Conservation (phyloP, 257 asterid genomes). For the Lycium ferocissimum region DNA sequence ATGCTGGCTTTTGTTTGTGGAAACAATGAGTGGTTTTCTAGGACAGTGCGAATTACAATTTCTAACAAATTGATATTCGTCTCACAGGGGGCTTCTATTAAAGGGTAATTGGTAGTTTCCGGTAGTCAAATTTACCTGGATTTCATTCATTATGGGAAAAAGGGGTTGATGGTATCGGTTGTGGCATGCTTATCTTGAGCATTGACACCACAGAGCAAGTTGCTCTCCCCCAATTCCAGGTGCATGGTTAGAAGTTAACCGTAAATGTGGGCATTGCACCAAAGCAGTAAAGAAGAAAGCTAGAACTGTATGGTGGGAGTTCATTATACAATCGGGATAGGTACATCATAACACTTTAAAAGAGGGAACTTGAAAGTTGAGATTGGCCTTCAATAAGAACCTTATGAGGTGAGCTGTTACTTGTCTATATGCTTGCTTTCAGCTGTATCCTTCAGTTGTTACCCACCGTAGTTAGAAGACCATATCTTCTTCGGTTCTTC, state of each 20-base stretch:
- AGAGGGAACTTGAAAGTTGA: not conserved
- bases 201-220: not conserved
- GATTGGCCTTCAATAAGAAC: conserved; percentile 2
- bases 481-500: not conserved
- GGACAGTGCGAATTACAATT: not conserved
- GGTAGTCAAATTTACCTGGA: not conserved
- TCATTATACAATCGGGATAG: not conserved
- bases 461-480: not conserved
- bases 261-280: not conserved
- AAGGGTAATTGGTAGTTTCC: not conserved
- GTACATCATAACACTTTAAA: not conserved
- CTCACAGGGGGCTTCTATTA: not conserved
- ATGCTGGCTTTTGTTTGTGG: not conserved
- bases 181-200: conserved; percentile 1
- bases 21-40: not conserved
- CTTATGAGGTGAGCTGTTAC: not conserved
- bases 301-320: not conserved
- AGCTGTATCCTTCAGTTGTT: not conserved
- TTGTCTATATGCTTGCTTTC: not conserved
- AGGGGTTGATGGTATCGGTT: not conserved
- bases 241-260: not conserved
- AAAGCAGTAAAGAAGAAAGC: not conserved
- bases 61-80: not conserved
- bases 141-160: not conserved
- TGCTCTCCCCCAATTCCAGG: conserved; percentile 7